A percentile compares a stretch with the other conserved stretches of the same genome.
phyloP scores from a whole-genome alignment of 192 early-diverging fungal genomes.

The Gryganskiella cystojenkinii region DNA sequence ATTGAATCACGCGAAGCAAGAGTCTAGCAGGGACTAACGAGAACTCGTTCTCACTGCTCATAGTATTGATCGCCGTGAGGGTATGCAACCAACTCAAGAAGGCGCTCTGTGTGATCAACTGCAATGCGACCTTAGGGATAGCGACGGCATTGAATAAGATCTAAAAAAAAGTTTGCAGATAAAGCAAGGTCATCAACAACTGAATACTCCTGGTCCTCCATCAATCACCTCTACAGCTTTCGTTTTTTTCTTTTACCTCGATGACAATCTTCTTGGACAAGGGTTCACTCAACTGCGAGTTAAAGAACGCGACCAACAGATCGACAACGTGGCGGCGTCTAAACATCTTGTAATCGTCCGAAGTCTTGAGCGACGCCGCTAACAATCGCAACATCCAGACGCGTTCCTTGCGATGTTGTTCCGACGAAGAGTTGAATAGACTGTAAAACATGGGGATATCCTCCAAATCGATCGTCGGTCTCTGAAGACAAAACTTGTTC shows the following conservation, averaged over 20 bases:
- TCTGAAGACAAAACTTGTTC: slow-evolving; percentile 79
- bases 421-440: slow-evolving; percentile 77
- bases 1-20: slow-evolving; percentile 41
- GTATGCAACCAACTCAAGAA: slow-evolving; percentile 67
- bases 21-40: slow-evolving; percentile 49
- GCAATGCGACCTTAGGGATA: slow-evolving; percentile 65
- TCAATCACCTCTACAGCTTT: not conserved
- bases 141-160: slow-evolving; percentile 62
- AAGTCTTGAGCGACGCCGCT: slow-evolving; percentile 64
- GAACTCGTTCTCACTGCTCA: slow-evolving; percentile 35
- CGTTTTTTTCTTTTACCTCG: slow-evolving; percentile 55
- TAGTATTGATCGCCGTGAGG: slow-evolving; percentile 17
- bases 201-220: not conserved
- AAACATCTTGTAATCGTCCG: slow-evolving; percentile 75
- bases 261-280: slow-evolving; percentile 58
- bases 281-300: slow-evolving; percentile 73
- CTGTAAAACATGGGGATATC: slow-evolving; percentile 89
- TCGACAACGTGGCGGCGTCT: slow-evolving; percentile 78
- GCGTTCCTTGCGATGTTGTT: slow-evolving; percentile 73
- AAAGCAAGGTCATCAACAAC: not conserved
- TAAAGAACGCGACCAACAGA: slow-evolving; percentile 73
- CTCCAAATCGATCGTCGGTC: slow-evolving; percentile 77
- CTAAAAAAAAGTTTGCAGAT: slow-evolving; percentile 34
- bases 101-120: slow-evolving; percentile 69
- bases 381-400: slow-evolving; percentile 79